Base-by-base conservation (phyloP, 2,329 filamentous ascomycete species). In the Exutisphaerella laricina region DNA sequence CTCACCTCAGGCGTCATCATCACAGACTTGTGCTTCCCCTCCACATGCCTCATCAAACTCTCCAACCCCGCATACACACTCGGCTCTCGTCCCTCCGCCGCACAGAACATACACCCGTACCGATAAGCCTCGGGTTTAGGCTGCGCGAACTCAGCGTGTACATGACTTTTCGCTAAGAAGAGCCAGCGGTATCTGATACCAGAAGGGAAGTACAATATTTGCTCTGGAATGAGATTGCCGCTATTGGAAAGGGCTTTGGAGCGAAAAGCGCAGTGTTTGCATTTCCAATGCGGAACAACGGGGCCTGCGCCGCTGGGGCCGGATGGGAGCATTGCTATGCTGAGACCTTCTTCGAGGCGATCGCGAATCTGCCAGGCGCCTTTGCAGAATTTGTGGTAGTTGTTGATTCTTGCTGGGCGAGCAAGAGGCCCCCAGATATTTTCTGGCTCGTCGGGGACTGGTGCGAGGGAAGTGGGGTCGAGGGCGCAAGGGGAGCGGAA, bases 21-120 rank as follows among this genome's bases (percentile, higher is more conserved):
- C 56, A 57, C 21, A 9, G 56, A 47, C 10, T 56, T 59, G 54
- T 70, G 67, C 25, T 60, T 61, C 13, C 58, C 42, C 1, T 57
- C 50, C 8, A 70, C 53, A 49, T 69, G 67, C 35, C 58, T 59
- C 58, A 69, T 62, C 17, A 69, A 55, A 5, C 5, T 13, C 5
- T 48, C 30, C 17, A 48, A 21, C 16, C 25, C 21, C 14, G 32
- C 32, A 29, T 45, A 38, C 2, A 14, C 21, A 1, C 9, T 34
- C 9, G 37, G 44, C 22, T 29, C 28, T 4, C 25, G 40, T 2
- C 47, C 47, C 13, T 52, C 40, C 9, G 51, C 51, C 6, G 51
- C 45, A 17, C 51, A 52, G 25, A 54, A 48, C 3, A 50, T 45
- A 34, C 51, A 54, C 4, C 43, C 49, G 28, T 49, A 54, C 3